A percentile compares a stretch with the other conserved stretches of the same genome.
Conservation (phyloP, 257 asterid genomes). For the Przewalskia tangutica region DNA sequence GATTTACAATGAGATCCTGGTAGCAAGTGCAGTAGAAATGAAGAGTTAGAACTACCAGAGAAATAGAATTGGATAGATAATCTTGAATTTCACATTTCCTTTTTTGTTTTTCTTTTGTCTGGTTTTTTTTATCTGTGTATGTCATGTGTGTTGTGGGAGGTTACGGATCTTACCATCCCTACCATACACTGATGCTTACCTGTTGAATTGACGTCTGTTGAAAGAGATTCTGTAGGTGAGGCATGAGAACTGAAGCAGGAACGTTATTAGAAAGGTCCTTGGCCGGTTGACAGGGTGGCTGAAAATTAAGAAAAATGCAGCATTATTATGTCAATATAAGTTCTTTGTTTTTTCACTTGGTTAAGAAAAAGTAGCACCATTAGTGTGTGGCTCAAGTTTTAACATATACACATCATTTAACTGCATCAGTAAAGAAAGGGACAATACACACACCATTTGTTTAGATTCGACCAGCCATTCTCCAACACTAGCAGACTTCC, state of each 20-base stretch:
- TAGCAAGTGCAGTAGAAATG: not conserved
- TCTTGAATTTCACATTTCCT: not conserved
- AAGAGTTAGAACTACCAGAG: not conserved
- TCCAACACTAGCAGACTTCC: conserved; percentile 96
- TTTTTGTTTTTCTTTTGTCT: not conserved
- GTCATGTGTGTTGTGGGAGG: not conserved
- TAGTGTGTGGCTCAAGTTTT: not conserved
- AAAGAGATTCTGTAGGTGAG: conserved; percentile 91
- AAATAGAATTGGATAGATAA: not conserved
- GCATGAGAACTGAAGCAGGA: conserved; percentile 78
- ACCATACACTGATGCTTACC: conserved; percentile 15
- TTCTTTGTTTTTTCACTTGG: not conserved
- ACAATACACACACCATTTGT: conserved; percentile 50
- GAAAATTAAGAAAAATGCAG: conserved; percentile 20
- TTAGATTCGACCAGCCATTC: conserved; percentile 76
- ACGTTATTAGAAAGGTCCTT: conserved; percentile 52
- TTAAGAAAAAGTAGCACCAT: not conserved
- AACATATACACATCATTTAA: conserved; percentile 10
- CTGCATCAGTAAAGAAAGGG: conserved; percentile 5
- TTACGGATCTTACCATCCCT: not conserved
- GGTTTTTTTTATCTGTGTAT: not conserved
- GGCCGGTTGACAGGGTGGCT: conserved; percentile 55
- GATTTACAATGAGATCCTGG: conserved; percentile 81
- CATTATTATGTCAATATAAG: not conserved
- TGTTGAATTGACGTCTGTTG: conserved; percentile 95